A percentile compares a stretch with the other conserved stretches of the same genome.
Evolutionary conservation across 371 early-diverging fungal species (phyloP).

Genomic region (Cladochytrium tenue): DNA sequence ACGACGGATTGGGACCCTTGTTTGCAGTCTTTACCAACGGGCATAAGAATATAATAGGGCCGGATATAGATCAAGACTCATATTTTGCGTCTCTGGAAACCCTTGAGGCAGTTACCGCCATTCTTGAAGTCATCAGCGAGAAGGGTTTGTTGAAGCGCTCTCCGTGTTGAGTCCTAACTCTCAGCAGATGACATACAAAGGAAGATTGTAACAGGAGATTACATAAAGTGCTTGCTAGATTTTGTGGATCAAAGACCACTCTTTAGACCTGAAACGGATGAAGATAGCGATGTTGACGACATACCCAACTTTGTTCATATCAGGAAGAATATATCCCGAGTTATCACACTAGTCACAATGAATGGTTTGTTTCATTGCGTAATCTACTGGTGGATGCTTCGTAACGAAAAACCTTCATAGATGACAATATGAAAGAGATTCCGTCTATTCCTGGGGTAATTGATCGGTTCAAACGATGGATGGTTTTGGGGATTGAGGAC

Average conservation of each 20-base stretch:
- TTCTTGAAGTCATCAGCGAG: constrained; percentile 46
- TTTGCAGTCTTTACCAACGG: constrained; percentile 23
- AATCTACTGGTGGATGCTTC: too few species aligned
- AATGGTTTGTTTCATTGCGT: constrained; percentile 42
- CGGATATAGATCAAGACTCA: constrained; percentile 7
- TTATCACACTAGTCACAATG: constrained; percentile 49
- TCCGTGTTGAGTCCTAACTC: too few species aligned
- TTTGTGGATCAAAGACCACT: constrained; percentile 47
- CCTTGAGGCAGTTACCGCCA: constrained; percentile 40
- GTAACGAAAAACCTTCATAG: too few species aligned
- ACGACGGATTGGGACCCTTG: constrained; percentile 23
- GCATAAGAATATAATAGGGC: constrained; percentile 25
- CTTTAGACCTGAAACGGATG: constrained; percentile 8
- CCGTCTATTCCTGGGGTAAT: constrained; percentile 28
- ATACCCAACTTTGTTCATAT: constrained; percentile 27
- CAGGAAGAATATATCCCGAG: constrained; percentile 38
- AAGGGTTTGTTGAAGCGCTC: constrained; percentile 21
- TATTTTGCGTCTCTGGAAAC: constrained; percentile 36
- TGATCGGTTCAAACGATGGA: constrained; percentile 45
- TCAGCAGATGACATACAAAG: constrained; percentile 37
- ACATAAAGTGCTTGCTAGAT: constrained; percentile 38
- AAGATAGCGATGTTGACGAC: constrained; percentile 15
- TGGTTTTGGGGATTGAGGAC: constrained; percentile 29
- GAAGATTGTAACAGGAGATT: constrained; percentile 29
- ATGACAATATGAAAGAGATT: constrained; percentile 48